Conservation (phyloP, 371 early-diverging fungal species). For the Lichtheimia ramosa region DNA sequence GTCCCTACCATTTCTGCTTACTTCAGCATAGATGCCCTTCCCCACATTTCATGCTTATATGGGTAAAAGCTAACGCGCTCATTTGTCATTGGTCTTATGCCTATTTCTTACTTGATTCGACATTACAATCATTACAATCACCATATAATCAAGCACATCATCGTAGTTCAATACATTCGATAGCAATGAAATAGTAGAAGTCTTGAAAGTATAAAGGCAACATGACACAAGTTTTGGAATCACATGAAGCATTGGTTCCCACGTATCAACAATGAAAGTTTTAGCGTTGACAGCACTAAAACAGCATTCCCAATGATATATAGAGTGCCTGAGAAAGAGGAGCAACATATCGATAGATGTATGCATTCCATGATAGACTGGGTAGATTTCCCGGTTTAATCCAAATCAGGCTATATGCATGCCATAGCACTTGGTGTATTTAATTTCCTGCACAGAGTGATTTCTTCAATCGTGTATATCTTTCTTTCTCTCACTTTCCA, state of each 20-base stretch:
- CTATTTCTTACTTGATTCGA: too few species aligned
- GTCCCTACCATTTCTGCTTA: neutral
- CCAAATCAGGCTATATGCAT: constrained; percentile 6
- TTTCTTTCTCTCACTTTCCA: neutral
- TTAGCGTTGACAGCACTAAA: neutral
- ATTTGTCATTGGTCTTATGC: too few species aligned
- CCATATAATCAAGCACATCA: too few species aligned
- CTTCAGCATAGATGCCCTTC: constrained; percentile 1
- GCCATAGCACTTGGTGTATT: neutral
- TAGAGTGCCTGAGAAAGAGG: neutral
- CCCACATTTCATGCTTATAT: neutral
- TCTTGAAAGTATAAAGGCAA: neutral
- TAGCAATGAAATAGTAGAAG: too few species aligned
- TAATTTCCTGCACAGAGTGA: neutral
- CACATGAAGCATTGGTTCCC: neutral
- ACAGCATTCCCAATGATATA: too few species aligned
- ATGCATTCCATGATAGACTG: neutral
- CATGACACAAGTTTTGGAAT: neutral
- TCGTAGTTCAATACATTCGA: too few species aligned
- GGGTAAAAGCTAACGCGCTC: neutral
- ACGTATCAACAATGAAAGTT: neutral
- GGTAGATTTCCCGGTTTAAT: neutral
- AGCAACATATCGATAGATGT: neutral
- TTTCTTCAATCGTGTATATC: neutral
- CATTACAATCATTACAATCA: too few species aligned